phyloP scores from a whole-genome alignment of 1,284 basidiomycete species.

The Trichosporon inkin region DNA sequence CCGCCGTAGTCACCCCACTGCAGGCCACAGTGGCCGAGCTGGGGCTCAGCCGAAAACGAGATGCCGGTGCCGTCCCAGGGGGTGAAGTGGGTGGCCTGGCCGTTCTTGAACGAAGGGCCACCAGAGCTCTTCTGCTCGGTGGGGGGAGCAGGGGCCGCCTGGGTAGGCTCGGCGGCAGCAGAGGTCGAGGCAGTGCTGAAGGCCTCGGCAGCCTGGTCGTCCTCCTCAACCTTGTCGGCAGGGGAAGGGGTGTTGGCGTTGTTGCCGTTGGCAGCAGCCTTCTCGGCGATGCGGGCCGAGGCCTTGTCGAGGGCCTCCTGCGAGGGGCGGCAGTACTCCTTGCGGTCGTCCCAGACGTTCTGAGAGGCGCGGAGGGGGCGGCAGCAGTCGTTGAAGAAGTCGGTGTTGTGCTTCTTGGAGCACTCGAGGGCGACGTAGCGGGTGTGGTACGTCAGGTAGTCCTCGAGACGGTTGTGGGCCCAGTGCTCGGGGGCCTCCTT shows the following conservation, averaged over 20 bases:
- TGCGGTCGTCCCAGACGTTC: constrained; percentile 54
- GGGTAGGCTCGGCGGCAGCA: constrained; percentile 21
- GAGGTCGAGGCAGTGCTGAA: constrained; percentile 11
- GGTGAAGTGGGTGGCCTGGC: constrained; percentile 51
- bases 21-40: background rate
- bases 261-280: constrained; percentile 21
- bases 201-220: constrained; percentile 25
- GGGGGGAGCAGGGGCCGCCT: constrained; percentile 1
- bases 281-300: constrained; percentile 21
- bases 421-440: constrained; percentile 60
- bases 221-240: constrained; percentile 11
- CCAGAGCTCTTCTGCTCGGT: background rate
- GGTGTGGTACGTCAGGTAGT: constrained; percentile 62
- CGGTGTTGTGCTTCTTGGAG: constrained; percentile 59
- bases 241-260: constrained; percentile 12
- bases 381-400: constrained; percentile 62
- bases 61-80: background rate
- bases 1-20: background rate
- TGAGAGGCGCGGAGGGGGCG: constrained; percentile 56
- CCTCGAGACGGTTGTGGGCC: constrained; percentile 50
- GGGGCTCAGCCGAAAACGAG: background rate
- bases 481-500: constrained; percentile 50
- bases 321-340: constrained; percentile 57
- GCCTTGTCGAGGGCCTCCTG: constrained; percentile 30
- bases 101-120: constrained; percentile 15